phyloP scores from a whole-genome alignment of 164 flowering plant genomes.

The Stephania yunnanensis region DNA sequence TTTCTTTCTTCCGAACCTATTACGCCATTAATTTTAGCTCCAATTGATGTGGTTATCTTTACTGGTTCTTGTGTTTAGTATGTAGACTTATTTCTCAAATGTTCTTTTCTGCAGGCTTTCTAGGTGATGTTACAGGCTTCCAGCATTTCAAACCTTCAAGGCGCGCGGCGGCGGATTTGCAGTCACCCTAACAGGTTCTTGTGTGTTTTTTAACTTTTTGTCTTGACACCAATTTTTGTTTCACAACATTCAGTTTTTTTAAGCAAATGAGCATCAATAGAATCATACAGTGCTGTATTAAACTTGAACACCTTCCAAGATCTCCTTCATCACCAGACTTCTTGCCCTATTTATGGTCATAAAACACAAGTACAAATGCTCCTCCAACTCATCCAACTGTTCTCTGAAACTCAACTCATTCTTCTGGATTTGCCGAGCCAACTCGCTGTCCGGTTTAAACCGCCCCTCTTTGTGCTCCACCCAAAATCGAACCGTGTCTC shows the following conservation, averaged over 20 bases:
- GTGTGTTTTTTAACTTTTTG: not conserved
- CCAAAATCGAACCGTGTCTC: slow-evolving; percentile 32
- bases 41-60: too few relatives aligned
- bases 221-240: not conserved
- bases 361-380: slow-evolving; percentile 62
- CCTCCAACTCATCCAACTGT: slow-evolving; percentile 76
- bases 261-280: not conserved
- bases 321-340: slow-evolving; percentile 50
- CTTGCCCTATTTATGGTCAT: slow-evolving; percentile 73
- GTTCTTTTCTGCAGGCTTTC: not conserved
- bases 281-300: not conserved
- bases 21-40: too few relatives aligned
- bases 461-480: slow-evolving; percentile 29
- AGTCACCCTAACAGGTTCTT: not conserved
- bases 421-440: slow-evolving; percentile 43
- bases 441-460: slow-evolving; percentile 33
- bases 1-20: too few relatives aligned
- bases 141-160: not conserved
- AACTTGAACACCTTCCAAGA: slow-evolving; percentile 26
- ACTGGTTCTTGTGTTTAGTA: too few relatives aligned
- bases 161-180: not conserved
- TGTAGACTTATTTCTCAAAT: not conserved
- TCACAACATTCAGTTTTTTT: not conserved
- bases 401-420: slow-evolving; percentile 40
- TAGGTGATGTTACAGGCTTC: not conserved